These are phyloP conservation scores for Didymellaceae sp. DNA, from an alignment of 2,329 filamentous ascomycete species.

Conservation along the genomic window DNA sequence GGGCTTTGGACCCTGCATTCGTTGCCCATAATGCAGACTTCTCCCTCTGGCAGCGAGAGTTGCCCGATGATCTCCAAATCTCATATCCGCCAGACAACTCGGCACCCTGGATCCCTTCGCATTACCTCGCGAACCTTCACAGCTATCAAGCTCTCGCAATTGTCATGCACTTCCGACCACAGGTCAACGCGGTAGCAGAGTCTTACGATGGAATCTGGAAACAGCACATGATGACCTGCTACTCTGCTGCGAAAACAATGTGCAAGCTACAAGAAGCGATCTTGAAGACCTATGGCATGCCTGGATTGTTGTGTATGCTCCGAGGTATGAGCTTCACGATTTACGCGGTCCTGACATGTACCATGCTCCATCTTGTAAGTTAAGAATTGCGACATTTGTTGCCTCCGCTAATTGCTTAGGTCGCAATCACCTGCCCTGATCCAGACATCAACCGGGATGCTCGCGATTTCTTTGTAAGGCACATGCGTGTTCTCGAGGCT, in stretches of 20 bases:
- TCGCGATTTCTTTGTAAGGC: constrained; percentile 85
- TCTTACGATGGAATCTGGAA: constrained; percentile 84
- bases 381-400: neutral
- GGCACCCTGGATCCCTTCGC: constrained; percentile 82
- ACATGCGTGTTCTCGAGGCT: constrained; percentile 91
- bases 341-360: constrained; percentile 89
- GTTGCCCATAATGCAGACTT: constrained; percentile 80
- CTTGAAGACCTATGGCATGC: constrained; percentile 75
- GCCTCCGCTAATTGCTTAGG: constrained; percentile 57
- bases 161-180: constrained; percentile 87
- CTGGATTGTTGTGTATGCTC: constrained; percentile 88
- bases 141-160: constrained; percentile 85
- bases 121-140: constrained; percentile 88
- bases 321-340: constrained; percentile 94
- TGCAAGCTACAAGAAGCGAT: constrained; percentile 88
- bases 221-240: constrained; percentile 84
- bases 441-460: constrained; percentile 85
- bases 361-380: constrained; percentile 89
- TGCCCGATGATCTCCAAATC: constrained; percentile 80
- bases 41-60: constrained; percentile 74
- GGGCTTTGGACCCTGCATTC: constrained; percentile 85
- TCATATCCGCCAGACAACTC: constrained; percentile 79
- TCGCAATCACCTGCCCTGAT: constrained; percentile 91
- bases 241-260: constrained; percentile 81
- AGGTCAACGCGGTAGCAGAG: constrained; percentile 76